Evolutionary conservation across 306 rosid species (phyloP).

Genomic region (Cyclanthera cordifolia): DNA sequence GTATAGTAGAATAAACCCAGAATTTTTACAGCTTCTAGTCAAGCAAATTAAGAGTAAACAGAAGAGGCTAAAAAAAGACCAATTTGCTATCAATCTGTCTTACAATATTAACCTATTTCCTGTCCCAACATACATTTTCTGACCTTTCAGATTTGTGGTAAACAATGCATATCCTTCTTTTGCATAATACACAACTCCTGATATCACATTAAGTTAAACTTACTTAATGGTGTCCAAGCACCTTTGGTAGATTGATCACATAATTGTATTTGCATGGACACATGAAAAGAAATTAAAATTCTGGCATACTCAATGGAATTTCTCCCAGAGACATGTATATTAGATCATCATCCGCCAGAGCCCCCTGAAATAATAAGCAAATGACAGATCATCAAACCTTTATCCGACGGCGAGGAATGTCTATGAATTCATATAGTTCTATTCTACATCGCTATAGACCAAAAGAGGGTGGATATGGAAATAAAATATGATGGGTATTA

Average conservation of each 20-base stretch:
- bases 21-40: background rate
- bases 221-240: conserved; percentile 21
- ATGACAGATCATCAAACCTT: conserved; percentile 11
- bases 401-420: background rate
- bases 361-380: conserved; percentile 49
- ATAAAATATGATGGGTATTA: conserved; percentile 10
- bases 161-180: conserved; percentile 1
- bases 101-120: conserved; percentile 12
- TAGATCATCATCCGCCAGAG: conserved; percentile 84
- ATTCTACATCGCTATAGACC: background rate
- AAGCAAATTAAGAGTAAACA: background rate
- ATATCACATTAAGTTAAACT: conserved; percentile 9
- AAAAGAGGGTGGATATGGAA: conserved; percentile 7
- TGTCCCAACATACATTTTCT: conserved; percentile 1
- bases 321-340: conserved; percentile 96
- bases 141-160: background rate
- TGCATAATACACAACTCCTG: conserved; percentile 9
- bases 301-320: conserved; percentile 78
- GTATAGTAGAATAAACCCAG: background rate
- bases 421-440: background rate
- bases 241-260: conserved; percentile 17
- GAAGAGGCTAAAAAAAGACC: background rate
- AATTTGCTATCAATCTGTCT: conserved; percentile 13
- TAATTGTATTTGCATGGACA: conserved; percentile 28
- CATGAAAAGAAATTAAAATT: conserved; percentile 34